Evolutionary conservation across 768 basidiomycete genomes (phyloP).

Genomic region (Amanita exitialis): DNA sequence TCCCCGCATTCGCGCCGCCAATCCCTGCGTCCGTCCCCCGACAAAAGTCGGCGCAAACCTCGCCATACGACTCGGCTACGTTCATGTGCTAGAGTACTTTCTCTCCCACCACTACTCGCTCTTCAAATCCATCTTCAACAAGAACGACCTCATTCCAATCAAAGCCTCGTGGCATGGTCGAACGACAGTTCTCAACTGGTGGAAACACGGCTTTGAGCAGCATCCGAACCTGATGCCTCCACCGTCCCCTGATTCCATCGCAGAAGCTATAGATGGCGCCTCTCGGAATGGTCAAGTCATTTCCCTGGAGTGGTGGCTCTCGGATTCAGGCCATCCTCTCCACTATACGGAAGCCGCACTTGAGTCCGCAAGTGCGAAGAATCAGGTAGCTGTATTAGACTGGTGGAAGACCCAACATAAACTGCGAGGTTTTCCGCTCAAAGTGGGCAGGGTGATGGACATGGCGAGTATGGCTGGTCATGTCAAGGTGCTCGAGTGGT

Average conservation of each 20-base stretch:
- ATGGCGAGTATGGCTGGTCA: constrained; percentile 74
- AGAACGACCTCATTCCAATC: constrained; percentile 62
- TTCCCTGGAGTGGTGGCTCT: constrained; percentile 77
- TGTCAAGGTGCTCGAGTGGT: constrained; percentile 75
- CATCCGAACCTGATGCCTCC: constrained; percentile 50
- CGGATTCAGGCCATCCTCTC: constrained; percentile 45
- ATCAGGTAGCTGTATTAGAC: constrained; percentile 64
- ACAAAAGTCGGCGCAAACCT: constrained; percentile 60
- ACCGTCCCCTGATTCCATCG: constrained; percentile 43
- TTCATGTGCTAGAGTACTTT: constrained; percentile 67
- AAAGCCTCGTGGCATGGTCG: constrained; percentile 74
- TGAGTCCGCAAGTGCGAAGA: constrained; percentile 70
- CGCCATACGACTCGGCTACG: constrained; percentile 65
- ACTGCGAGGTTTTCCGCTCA: constrained; percentile 45
- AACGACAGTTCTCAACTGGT: constrained; percentile 68
- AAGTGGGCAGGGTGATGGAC: constrained; percentile 80
- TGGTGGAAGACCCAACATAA: constrained; percentile 71
- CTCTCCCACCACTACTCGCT: constrained; percentile 52
- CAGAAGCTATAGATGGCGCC: constrained; percentile 70
- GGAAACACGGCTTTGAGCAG: constrained; percentile 55
- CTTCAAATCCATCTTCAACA: constrained; percentile 51
- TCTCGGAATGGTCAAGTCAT: constrained; percentile 66
- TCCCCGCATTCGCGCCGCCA: constrained; percentile 47
- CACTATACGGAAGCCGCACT: constrained; percentile 76
- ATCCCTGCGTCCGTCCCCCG: constrained; percentile 46